Evolutionary conservation across 1,139 yeast species (phyloP), one percentile per base, ranked within the genome.

Genomic region (Geotrichum candidum): DNA sequence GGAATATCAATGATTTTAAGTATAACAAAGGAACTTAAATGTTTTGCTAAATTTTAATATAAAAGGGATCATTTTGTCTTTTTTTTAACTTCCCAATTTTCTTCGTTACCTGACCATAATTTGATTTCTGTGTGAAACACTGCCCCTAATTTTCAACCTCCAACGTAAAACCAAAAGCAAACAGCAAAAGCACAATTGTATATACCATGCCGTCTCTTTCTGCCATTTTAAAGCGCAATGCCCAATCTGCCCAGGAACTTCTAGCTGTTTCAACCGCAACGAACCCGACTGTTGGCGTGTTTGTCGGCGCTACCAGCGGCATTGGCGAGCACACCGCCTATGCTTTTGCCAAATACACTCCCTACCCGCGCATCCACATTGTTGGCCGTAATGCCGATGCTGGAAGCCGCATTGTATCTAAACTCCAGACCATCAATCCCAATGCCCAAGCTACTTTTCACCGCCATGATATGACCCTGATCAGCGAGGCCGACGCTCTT

Each of bases 301-400:
- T 73, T 58, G 66, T 71, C 22, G 76, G 76, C 11, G 76, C 69
- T 6, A 72, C 76, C 13, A 63, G 67, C 11, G 76, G 76, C 27
- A 70, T 73, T 54, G 76, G 76, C 27, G 69, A 69, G 55, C 61
- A 66, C 61, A 68, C 73, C 5, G 73, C 74, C 45, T 69, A 68
- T 62, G 62, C 66, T 27, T 69, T 70, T 62, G 76, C 73, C 27
- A 63, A 63, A 50, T 66, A 69, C 63, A 67, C 69, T 48, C 62
- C 65, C 18, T 51, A 57, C 23, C 75, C 76, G 13, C 68, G 68
- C 1, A 60, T 72, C 25, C 72, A 73, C 65, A 66, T 73, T 56
- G 66, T 72, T n/a, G 76, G 76, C 0, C 68, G 76, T 33, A 69
- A 66, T 60, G 67, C 54, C 59, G 35, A 54, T 2, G 65, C 72